phyloP scores from a whole-genome alignment of 2,329 filamentous ascomycete species.

The Curvularia lunata region DNA sequence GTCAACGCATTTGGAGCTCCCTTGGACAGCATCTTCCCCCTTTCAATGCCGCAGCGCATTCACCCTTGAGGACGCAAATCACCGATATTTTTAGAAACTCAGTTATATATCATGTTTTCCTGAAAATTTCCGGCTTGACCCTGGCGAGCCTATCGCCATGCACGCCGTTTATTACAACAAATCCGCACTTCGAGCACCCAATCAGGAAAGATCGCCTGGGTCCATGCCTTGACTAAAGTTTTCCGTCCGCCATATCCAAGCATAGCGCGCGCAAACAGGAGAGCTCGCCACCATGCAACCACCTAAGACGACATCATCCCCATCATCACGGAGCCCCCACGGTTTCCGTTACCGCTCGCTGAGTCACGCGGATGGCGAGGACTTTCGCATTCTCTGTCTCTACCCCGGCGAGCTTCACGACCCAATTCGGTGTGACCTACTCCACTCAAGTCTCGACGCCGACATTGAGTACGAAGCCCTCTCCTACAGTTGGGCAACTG shows the following conservation, averaged over 20 bases:
- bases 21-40: slow-evolving; percentile 2
- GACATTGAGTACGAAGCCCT: slow-evolving; percentile 29
- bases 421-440: slow-evolving; percentile 15
- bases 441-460: slow-evolving; percentile 14
- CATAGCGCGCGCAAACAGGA: slow-evolving; percentile 13
- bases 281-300: slow-evolving; percentile 15
- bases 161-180: slow-evolving; percentile 4
- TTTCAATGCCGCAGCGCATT: background rate
- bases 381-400: slow-evolving; percentile 15
- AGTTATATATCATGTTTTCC: slow-evolving; percentile 2
- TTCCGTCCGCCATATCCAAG: slow-evolving; percentile 15
- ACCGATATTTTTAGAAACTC: slow-evolving; percentile 14
- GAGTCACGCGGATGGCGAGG: slow-evolving; percentile 11
- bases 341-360: slow-evolving; percentile 14
- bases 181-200: slow-evolving; percentile 11
- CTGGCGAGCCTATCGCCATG: slow-evolving; percentile 11
- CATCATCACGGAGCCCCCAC: slow-evolving; percentile 2
- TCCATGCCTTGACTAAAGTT: slow-evolving; percentile 15
- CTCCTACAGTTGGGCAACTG: slow-evolving; percentile 31
- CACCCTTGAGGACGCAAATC: background rate
- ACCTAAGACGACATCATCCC: background rate
- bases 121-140: background rate
- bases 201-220: slow-evolving; percentile 15
- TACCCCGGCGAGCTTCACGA: slow-evolving; percentile 15
- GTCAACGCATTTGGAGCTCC: background rate